Evolutionary conservation across 768 basidiomycete species (phyloP), one percentile per base, ranked within the genome.

Genomic region (Leccinum longicurvipes): DNA sequence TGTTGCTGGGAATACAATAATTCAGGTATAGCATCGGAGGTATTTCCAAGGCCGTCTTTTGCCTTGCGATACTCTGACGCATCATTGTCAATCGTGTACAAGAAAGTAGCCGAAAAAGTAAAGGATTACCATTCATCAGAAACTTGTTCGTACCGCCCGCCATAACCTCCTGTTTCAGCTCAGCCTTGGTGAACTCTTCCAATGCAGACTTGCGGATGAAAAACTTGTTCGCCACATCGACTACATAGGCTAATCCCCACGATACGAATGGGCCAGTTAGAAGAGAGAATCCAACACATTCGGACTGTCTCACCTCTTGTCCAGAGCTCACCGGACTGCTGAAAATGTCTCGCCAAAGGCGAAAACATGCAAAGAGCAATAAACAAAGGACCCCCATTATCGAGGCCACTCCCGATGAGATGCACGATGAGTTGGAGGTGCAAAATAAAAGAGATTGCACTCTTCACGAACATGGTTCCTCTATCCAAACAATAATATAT

Each of bases 151-250:
- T 48, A 14, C 65, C 63, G n/a, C 64, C 64, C 12, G 62, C 59
- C 49, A 65, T 53, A 15, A 70, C 61, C 7, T 70, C 67, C 11
- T 59, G 48, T 45, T 60, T 67, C n/a, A 65, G 50, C 9, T 11
- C 12, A 8, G 19, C 36, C 6, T 47, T 14, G 1, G 50, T 12
- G 6, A 68, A 58, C 21, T 15, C 58, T 32, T 49, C 49, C 11
- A 70, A 25, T 2, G 67, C 56, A 15, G 49, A 55, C 42, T 68
- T 67, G 12, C 68, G 68, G 21, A 62, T 29, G 14, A 58, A 70
- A 47, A 54, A 60, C 15, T 19, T 47, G 47, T 68, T 67, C 11
- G 32, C 44, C 1, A 59, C 50, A 6, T 56, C 41, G 3, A 47
- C 60, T 24, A 70, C 46, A 27, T 67, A 67, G 17, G 60, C 67